Base-by-base conservation (phyloP, 1,284 basidiomycete species). In the Omphalotus olearius region DNA sequence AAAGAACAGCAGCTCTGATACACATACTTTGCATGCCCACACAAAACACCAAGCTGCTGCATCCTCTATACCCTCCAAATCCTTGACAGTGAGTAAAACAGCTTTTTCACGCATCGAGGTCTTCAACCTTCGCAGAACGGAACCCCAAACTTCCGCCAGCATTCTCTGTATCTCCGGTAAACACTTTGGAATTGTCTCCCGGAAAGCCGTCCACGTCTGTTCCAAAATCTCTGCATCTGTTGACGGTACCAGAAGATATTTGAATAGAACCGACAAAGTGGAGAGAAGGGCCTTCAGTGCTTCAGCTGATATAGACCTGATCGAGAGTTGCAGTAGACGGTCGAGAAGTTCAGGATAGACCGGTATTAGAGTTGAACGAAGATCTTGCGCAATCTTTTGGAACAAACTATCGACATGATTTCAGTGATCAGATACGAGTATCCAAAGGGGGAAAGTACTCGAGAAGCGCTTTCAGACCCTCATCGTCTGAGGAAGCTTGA, bases 71-170 rank as follows among this genome's bases (percentile, higher is more conserved):
- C 67, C 74, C 6, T 72, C 71, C 16, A 74, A 58, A 53, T 70
- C 65, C 39, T 64, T 62, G 0, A 73, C 74, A 59, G 90, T 68
- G 2, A 84, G 50, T 3, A 60, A 55, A 2, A 86, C 71, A 0
- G 78, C 80, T 39, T 70, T 69, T 52, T 78, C 78, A 20, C 83
- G 70, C 4, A 73, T 69, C 16, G 70, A 67, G 1, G 68, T 62
- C 64, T 86, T 88, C 53, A 89, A 60, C 54, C 83, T 73, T 50
- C 89, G 72, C 43, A 92, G 60, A 0, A 82, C 73, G 4, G 76
- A 76, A 0, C 84, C 88, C 90, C 88, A 92, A 1, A 88, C 85
- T 60, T 92, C 90, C 0, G 87, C 85, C 7, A 85, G 72, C 0
- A 86, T 80, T 30, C 85, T 70, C 59, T 85, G 85, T 4, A 88